Evolutionary conservation across 2,329 filamentous ascomycete genomes (phyloP), one percentile per base, ranked within the genome.

Genomic region (Byssothecium circinans): DNA sequence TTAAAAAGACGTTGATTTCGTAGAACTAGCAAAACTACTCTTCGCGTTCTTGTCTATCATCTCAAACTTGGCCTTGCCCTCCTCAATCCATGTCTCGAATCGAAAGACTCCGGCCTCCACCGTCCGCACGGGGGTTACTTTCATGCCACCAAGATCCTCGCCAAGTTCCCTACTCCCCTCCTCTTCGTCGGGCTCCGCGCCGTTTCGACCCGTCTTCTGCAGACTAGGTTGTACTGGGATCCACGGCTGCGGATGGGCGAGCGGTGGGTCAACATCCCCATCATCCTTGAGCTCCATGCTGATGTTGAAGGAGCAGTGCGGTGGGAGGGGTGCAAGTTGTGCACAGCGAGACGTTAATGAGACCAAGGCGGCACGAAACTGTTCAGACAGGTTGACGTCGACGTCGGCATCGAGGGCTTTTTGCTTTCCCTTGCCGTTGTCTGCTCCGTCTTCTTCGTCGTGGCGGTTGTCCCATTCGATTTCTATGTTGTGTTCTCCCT

Each of bases 231-330:
- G 78, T 34, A 79, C 79, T 10, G 82, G 81, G 45, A 85, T 78
- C 83, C 83, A 86, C 6, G 76, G 73, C 61, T 83, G 79, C 53
- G 75, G 74, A 56, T 84, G 74, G 32, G 66, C 68, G 23, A 77
- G 57, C 1, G 77, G 76, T 23, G 76, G 70, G 32, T 74, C 69
- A 23, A 74, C 76, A 10, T 78, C 70, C 0, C 76, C 77, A 33
- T 84, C 77, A 18, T 86, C 81, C 32, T 81, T 81, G 54, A 91
- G 67, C 69, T 92, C 88, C 33, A 92, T 79, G 0, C 85, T 86
- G n/a, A 92, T 69, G 0, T 87, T 89, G 67, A 88, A 92, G 0
- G 86, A 87, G 67, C 87, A 90, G 1, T 80, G 80, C 29, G 8
- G 1, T 77, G 87, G 86, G 18, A 91, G 65, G 0, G 77, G 69